Conservation (phyloP, 2,329 filamentous ascomycete genomes). For the Alternaria dauci region DNA sequence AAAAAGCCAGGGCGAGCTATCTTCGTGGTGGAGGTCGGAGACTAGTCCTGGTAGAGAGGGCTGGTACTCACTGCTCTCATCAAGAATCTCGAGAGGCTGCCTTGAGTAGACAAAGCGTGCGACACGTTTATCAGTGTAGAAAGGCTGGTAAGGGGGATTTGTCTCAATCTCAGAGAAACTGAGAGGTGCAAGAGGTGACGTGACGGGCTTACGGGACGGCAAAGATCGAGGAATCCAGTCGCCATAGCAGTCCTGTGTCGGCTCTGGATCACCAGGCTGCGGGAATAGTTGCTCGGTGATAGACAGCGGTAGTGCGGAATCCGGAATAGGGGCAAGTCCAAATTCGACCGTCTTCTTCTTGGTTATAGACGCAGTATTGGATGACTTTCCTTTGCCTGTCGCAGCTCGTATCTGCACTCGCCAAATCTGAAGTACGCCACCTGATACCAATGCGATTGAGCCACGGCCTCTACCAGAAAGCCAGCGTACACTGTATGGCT, state of each 20-base stretch:
- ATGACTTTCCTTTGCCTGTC: slow-evolving; percentile 45
- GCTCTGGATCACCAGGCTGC: slow-evolving; percentile 37
- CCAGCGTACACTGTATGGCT: slow-evolving; percentile 70
- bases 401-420: slow-evolving; percentile 63
- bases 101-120: slow-evolving; percentile 73
- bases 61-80: slow-evolving; percentile 38
- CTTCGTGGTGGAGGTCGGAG: slow-evolving; percentile 48
- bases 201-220: slow-evolving; percentile 33
- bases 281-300: slow-evolving; percentile 42
- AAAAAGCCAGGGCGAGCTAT: slow-evolving; percentile 60
- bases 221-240: slow-evolving; percentile 48
- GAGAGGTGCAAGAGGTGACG: slow-evolving; percentile 56
- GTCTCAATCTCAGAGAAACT: slow-evolving; percentile 90
- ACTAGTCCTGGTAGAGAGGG: slow-evolving; percentile 27
- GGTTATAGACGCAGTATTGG: slow-evolving; percentile 56
- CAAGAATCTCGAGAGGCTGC: slow-evolving; percentile 31
- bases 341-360: slow-evolving; percentile 72
- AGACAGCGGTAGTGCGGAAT: slow-evolving; percentile 56
- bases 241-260: slow-evolving; percentile 37
- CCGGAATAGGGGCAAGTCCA: slow-evolving; percentile 69
- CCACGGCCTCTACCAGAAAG: slow-evolving; percentile 69
- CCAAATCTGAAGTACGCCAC: slow-evolving; percentile 72
- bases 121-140: slow-evolving; percentile 89
- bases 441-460: slow-evolving; percentile 70
- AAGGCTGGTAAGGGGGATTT: slow-evolving; percentile 93